Evolutionary conservation across 1,284 basidiomycete species (phyloP).

Genomic region (Chondrostereum purpureum): DNA sequence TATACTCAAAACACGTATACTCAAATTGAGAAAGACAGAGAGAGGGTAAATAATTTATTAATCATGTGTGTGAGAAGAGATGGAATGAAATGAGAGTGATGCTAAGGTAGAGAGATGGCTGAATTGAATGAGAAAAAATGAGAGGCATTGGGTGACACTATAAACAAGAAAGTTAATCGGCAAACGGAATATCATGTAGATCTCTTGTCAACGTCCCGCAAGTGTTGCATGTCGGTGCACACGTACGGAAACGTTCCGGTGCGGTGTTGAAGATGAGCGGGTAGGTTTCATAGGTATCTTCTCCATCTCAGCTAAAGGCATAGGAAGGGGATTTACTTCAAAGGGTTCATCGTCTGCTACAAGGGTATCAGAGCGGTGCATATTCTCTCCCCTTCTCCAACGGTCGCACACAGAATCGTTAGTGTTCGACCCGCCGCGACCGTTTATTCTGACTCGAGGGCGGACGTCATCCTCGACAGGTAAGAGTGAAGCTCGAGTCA

Average conservation of each 20-base stretch:
- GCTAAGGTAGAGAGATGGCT: too few species aligned
- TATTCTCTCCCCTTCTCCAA: neutral
- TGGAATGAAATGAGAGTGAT: too few species aligned
- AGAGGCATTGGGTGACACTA: too few species aligned
- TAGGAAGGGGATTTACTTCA: neutral
- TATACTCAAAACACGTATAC: too few species aligned
- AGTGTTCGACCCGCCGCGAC: neutral
- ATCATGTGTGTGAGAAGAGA: too few species aligned
- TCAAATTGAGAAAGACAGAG: too few species aligned
- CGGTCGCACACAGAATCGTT: neutral
- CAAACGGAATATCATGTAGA: too few species aligned
- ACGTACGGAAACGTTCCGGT: neutral
- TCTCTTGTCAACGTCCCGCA: neutral
- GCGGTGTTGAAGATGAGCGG: constrained; percentile 1
- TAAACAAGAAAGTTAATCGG: too few species aligned
- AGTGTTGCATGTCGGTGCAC: neutral
- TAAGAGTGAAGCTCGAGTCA: constrained; percentile 1
- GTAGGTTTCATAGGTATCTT: neutral
- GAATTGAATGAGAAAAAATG: too few species aligned
- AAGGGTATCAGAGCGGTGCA: neutral
- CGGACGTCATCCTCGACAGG: constrained; percentile 5
- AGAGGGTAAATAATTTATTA: too few species aligned
- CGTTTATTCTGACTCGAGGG: constrained; percentile 1
- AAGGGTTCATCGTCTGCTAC: neutral
- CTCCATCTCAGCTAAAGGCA: constrained; percentile 1